Evolutionary conservation across 73 alveolate species (phyloP), one percentile per base, ranked within the genome.

Genomic region (Uronychia binucleata): DNA sequence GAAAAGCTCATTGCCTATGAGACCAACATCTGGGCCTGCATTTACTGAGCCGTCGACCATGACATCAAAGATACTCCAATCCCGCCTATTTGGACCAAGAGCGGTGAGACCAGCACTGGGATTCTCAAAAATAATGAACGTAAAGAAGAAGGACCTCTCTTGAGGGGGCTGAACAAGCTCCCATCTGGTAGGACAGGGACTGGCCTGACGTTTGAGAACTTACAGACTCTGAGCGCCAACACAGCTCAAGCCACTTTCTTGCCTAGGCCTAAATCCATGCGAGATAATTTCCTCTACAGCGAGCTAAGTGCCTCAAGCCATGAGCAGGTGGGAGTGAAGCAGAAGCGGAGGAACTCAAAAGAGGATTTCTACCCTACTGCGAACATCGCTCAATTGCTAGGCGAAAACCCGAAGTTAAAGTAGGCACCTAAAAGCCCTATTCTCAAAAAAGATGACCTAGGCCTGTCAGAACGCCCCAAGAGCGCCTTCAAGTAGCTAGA

Each of bases 21-120:
- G 32, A 85, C 91, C 19, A 85, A 85, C 31, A 85, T 85, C 26
- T 85, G 91, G 91, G 91, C 86, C 14, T 85, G 91, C 78, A 85
- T 85, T 8, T 85, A 85, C 30, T 19, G 67, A 46, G 83, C 79
- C 26, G 60, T 82, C 30, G 77, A 46, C 19, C 67, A 46, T 46
- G 5, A 19, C 19, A 11, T 46, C 67, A 46, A 46, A 46, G 67
- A 46, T 5, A 46, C 5, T 19, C n/a, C 67, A 46, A 46, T 46
- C n/a, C 19, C 67, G 5, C n/a, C n/a, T n/a, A n/a, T n/a, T n/a
- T n/a, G n/a, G n/a, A n/a, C n/a, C n/a, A n/a, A n/a, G n/a, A n/a
- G n/a, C n/a, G n/a, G n/a, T n/a, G n/a, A n/a, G n/a, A n/a, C n/a
- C n/a, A n/a, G n/a, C n/a, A n/a, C n/a, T n/a, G n/a, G n/a, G n/a